Evolutionary conservation across 345 rosid genomes (phyloP).

Genomic region (Rhodamnia rubescens): DNA sequence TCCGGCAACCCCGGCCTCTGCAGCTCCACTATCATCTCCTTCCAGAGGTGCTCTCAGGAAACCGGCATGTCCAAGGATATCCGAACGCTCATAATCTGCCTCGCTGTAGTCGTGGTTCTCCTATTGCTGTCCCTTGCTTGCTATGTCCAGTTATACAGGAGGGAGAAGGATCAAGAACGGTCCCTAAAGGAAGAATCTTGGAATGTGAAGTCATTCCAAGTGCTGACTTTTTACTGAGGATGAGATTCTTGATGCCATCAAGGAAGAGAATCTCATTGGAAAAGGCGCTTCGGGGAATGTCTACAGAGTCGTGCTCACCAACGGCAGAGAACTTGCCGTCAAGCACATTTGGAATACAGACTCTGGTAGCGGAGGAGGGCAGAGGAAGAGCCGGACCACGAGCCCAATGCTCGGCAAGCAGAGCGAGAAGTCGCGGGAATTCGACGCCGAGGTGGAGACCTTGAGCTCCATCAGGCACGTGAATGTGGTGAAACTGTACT

Average conservation of each 20-base stretch:
- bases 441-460: slow-evolving; percentile 12
- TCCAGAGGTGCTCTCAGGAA: neutral
- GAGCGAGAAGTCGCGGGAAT: slow-evolving; percentile 17
- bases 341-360: slow-evolving; percentile 25
- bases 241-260: slow-evolving; percentile 13
- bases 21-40: slow-evolving; percentile 3
- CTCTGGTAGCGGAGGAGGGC: neutral
- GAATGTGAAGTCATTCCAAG: slow-evolving; percentile 11
- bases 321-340: slow-evolving; percentile 6
- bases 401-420: slow-evolving; percentile 45
- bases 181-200: slow-evolving; percentile 14
- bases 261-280: slow-evolving; percentile 11
- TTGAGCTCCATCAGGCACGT: slow-evolving; percentile 11
- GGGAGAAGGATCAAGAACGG: neutral
- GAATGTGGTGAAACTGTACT: slow-evolving; percentile 13
- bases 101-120: neutral
- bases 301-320: slow-evolving; percentile 4
- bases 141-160: neutral
- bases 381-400: slow-evolving; percentile 29
- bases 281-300: slow-evolving; percentile 12
- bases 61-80: neutral
- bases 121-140: neutral
- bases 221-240: slow-evolving; percentile 14
- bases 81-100: slow-evolving; percentile 6
- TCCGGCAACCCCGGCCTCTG: slow-evolving; percentile 12